A percentile compares a stretch with the other conserved stretches of the same genome.
Conservation (phyloP, 2,329 filamentous ascomycete species). For the Leptosphaerulina australis region DNA sequence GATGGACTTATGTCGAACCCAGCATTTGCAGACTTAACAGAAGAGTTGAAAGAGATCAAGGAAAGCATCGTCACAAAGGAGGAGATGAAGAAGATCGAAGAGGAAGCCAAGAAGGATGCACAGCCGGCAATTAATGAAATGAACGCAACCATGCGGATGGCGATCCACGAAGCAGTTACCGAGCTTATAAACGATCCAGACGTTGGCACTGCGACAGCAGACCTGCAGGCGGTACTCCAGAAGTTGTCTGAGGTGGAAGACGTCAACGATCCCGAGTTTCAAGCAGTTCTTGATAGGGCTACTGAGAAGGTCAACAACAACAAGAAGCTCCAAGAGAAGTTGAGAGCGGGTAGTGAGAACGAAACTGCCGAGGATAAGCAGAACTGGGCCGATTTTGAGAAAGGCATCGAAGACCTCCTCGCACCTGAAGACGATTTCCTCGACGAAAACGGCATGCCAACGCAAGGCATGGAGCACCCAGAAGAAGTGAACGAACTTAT, state of each 20-base stretch:
- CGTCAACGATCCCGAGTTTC: conserved; percentile 30
- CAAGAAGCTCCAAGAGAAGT: conserved; percentile 29
- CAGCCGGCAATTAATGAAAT: conserved; percentile 26
- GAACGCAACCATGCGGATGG: conserved; percentile 23
- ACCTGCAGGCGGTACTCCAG: conserved; percentile 33
- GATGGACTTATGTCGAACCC: conserved; percentile 40
- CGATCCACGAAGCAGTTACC: conserved; percentile 30
- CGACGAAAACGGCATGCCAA: conserved; percentile 12
- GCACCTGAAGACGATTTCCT: conserved; percentile 14
- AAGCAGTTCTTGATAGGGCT: conserved; percentile 27
- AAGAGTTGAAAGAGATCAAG: conserved; percentile 39
- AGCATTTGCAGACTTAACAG: conserved; percentile 36
- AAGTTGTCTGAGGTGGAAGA: conserved; percentile 31
- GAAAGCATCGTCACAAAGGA: conserved; percentile 23
- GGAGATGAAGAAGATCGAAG: conserved; percentile 5
- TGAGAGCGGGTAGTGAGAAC: conserved; percentile 19
- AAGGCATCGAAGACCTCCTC: conserved; percentile 17
- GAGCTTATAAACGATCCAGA: conserved; percentile 40
- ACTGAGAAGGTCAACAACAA: conserved; percentile 32
- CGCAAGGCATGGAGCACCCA: conserved; percentile 14
- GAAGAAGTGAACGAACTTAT: conserved; percentile 33
- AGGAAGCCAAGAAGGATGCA: conserved; percentile 15
- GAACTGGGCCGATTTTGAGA: conserved; percentile 14
- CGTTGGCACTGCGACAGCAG: conserved; percentile 27
- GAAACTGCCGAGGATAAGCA: conserved; percentile 19